Conservation (phyloP, 1,139 yeast species). For the Yamadazyma triangularis region DNA sequence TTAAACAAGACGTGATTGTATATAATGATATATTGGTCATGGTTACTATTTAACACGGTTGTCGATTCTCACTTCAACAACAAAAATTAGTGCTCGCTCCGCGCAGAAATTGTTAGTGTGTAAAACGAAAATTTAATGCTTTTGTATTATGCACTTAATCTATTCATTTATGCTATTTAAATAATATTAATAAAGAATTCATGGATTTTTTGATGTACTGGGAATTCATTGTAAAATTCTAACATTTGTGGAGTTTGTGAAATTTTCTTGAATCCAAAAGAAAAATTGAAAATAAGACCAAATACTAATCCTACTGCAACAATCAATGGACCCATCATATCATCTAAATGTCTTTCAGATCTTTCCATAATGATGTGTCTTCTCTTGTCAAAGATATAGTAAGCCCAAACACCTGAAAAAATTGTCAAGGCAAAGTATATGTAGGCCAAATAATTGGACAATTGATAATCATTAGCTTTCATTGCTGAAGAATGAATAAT, state of each 20-base stretch:
- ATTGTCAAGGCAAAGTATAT: conserved; percentile 75
- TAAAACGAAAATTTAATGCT: no score
- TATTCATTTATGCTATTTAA: no score
- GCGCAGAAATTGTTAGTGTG: no score
- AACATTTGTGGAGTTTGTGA: conserved; percentile 11
- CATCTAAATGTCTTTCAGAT: conserved; percentile 84
- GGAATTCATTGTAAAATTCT: conserved; percentile 28
- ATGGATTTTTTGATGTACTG: conserved; percentile 33
- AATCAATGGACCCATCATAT: conserved; percentile 81
- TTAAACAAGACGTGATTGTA: conserved; percentile 70
- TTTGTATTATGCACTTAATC: no score
- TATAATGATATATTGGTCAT: conserved; percentile 59
- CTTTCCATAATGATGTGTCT: conserved; percentile 72
- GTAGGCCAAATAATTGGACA: conserved; percentile 70
- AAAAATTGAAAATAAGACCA: conserved; percentile 69
- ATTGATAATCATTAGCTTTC: conserved; percentile 50
- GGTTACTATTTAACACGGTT: background rate
- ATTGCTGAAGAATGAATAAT: conserved; percentile 76
- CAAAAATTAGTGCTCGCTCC: no score
- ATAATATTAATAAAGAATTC: conserved; percentile 19
- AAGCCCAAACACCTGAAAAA: conserved; percentile 88
- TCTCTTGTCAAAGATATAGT: conserved; percentile 67
- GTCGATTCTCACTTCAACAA: no score
- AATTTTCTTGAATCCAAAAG: conserved; percentile 53
- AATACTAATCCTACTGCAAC: conserved; percentile 66